Evolutionary conservation across 1,284 basidiomycete genomes (phyloP), one percentile per base, ranked within the genome.

Genomic region (Takashimella tepidaria): DNA sequence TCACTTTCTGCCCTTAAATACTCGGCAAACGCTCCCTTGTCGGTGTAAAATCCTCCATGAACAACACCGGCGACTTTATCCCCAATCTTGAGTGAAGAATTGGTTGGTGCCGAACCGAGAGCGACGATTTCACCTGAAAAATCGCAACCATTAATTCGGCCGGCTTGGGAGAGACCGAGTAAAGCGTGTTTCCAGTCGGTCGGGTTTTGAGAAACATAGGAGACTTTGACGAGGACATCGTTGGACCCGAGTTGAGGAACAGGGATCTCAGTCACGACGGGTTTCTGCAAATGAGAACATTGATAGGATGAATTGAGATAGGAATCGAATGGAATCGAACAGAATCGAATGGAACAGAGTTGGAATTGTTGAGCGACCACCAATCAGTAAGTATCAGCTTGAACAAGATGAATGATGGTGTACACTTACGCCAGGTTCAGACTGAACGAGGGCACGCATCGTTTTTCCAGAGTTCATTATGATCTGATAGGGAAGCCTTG

Each of bases 11-110:
- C 63, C 57, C 70, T 72, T 47, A 76, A 59, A 60, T 78, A 80
- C 59, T 80, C 72, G 5, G 77, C 75, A 57, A 70, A 75, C 6
- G 74, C 68, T 55, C 75, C 74, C 42, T 52, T 57, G 55, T 64
- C 58, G 5, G 57, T 68, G 63, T 76, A 66, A 50, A 68, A 55
- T 37, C 75, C 74, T 26, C 79, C 79, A 58, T 79, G 76, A 5
- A 80, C 77, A 50, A 76, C 73, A 10, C 77, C 79, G 3, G 77
- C 77, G 12, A 81, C 77, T 11, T 76, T 73, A 54, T 79, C 75
- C 5, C 80, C 81, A 20, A 76, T 66, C 21, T 69, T 63, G 52
- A 76, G 48, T 24, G 31, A 26, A 31, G 51, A 46, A 41, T 40
- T 48, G 47, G 66, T 53, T 2, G 55, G 31, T 37, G 22, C 52